Percentiles rank a stretch among this genome's conserved stretches.
phyloP scores from a whole-genome alignment of 768 basidiomycete species.

The Psilocybe sp. region DNA sequence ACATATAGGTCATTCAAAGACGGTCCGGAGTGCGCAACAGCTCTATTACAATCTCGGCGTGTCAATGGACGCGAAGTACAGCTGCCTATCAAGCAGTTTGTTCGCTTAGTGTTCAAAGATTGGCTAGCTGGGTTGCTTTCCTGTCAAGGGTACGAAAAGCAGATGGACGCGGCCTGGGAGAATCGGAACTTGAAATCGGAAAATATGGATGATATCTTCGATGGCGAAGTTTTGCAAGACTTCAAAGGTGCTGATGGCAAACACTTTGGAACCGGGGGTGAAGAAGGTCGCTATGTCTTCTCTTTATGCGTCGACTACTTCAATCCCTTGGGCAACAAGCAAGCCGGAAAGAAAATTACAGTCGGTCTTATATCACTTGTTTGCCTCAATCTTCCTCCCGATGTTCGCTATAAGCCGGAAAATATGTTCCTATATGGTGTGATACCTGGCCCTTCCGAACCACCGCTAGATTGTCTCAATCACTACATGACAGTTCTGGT shows the following conservation, averaged over 20 bases:
- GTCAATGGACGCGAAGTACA: not conserved
- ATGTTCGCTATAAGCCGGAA: slow-evolving; percentile 26
- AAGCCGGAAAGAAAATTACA: slow-evolving; percentile 11
- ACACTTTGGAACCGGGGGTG: slow-evolving; percentile 14
- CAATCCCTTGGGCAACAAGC: slow-evolving; percentile 31
- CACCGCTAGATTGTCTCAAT: slow-evolving; percentile 29
- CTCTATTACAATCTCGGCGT: slow-evolving; percentile 2
- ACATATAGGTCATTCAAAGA: slow-evolving; percentile 6
- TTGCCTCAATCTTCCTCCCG: slow-evolving; percentile 33
- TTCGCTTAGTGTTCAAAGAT: slow-evolving; percentile 16
- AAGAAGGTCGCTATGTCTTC: slow-evolving; percentile 23
- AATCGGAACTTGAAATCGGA: not conserved
- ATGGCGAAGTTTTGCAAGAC: slow-evolving; percentile 20
- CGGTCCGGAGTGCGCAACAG: slow-evolving; percentile 5
- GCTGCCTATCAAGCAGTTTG: slow-evolving; percentile 17
- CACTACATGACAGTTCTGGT: slow-evolving; percentile 36
- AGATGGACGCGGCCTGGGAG: slow-evolving; percentile 19
- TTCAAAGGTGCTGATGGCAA: slow-evolving; percentile 22
- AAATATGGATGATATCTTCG: slow-evolving; percentile 22
- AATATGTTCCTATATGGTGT: slow-evolving; percentile 38
- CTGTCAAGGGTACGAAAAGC: slow-evolving; percentile 20
- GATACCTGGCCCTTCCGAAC: slow-evolving; percentile 38
- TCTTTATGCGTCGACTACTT: too few species aligned
- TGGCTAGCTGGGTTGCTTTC: slow-evolving; percentile 26
- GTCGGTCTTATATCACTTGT: slow-evolving; percentile 27